Evolutionary conservation across 441 rosid genomes (phyloP).

Genomic region (Metrosideros polymorpha): DNA sequence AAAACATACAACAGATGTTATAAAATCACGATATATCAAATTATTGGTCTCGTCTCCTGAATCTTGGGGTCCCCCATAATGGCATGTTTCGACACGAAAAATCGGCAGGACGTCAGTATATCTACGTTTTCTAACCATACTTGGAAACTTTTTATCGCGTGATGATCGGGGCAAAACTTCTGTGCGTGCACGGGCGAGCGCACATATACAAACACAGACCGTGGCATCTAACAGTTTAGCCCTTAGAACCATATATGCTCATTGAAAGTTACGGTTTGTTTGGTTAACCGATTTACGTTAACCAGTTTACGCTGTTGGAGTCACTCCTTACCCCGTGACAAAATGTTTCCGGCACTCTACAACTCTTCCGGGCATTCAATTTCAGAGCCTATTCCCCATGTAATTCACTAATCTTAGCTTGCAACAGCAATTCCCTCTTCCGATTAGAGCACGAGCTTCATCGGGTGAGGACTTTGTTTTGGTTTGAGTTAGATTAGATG

Average conservation of each 20-base stretch:
- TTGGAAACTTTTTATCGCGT: neutral
- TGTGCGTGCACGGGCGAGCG: too few relatives aligned
- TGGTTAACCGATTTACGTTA: too few relatives aligned
- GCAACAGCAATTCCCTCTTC: neutral
- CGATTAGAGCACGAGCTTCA: neutral
- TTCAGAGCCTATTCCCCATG: neutral
- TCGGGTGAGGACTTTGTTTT: too few relatives aligned
- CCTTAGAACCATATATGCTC: neutral
- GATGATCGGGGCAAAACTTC: neutral
- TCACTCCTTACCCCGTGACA: neutral
- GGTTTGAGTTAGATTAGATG: too few relatives aligned
- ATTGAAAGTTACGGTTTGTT: neutral
- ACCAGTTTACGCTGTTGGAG: neutral
- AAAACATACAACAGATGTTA: too few relatives aligned
- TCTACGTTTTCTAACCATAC: neutral
- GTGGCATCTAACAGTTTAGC: neutral
- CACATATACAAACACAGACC: too few relatives aligned
- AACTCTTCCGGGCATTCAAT: neutral
- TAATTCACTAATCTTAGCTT: neutral
- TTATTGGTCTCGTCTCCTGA: neutral
- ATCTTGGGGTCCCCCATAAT: neutral
- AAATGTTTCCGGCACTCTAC: neutral
- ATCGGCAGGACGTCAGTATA: neutral
- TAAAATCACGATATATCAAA: neutral
- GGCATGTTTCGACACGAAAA: neutral